Evolutionary conservation across 75 land plant genomes (phyloP), one percentile per base, ranked within the genome.

Genomic region (Azolla pinnata): DNA sequence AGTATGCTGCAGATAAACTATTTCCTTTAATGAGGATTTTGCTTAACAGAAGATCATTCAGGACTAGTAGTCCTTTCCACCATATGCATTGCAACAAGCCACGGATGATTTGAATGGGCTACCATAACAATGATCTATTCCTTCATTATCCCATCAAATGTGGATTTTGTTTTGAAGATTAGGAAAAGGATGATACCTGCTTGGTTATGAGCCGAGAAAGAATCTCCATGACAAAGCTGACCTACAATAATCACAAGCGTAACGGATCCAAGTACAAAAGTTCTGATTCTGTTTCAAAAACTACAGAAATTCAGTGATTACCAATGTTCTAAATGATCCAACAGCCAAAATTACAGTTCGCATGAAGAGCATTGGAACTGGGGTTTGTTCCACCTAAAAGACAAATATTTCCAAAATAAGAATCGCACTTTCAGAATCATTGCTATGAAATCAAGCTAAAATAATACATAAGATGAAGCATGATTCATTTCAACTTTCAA

Each of bases 261-360:
- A 31, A 31, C 7, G 23, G 9, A 19, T 7, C 54, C 19, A 8
- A n/a, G 54, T 19, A n/a, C n/a, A n/a, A n/a, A n/a, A n/a, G n/a
- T 56, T 10, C 57, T 18, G 5, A 49, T 10, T 4, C 4, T 18
- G 4, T 4, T n/a, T 49, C 52, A 49, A 18, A 21, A 49, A 49
- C 1, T 61, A 57, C 12, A 65, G 2, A 46, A 10, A 40, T 30
- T 14, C 52, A 52, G 18, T 29, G 17, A 58, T 77, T 62, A 93
- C 98, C 85, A 93, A 63, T 2, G 83, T 67, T 7, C 90, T 96
- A 56, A 85, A 93, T 25, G 77, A 63, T 23, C 87, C 96, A 59
- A 85, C 82, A 52, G 98, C 87, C 62, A 90, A 88, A 59, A 93
- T 72, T 20, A 93, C 98, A 14, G 98, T 93, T 5, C 98, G 96